Percentiles rank a stretch among this genome's conserved stretches.
phyloP scores from a whole-genome alignment of 75 land plant genomes.

The Picea glauca region DNA sequence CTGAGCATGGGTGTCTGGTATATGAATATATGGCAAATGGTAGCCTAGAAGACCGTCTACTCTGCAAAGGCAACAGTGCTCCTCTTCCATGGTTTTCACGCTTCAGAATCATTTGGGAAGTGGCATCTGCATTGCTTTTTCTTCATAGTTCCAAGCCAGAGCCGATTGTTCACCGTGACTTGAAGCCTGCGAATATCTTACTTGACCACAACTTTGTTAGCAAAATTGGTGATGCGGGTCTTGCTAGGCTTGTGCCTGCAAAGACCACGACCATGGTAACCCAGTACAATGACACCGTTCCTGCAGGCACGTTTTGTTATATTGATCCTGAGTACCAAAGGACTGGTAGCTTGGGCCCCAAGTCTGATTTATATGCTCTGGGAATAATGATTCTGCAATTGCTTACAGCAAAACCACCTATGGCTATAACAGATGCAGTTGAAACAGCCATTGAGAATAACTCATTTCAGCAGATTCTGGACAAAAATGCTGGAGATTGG shows the following conservation, averaged over 20 bases:
- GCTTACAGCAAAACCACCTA: conserved; percentile 55
- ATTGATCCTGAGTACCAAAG: conserved; percentile 84
- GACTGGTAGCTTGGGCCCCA: conserved; percentile 53
- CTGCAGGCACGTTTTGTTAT: conserved; percentile 74
- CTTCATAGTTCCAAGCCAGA: conserved; percentile 60
- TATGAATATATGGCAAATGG: conserved; percentile 51
- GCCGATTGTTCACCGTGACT: conserved; percentile 67
- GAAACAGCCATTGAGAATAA: conserved; percentile 47
- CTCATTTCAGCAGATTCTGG: conserved; percentile 32
- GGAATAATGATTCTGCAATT: conserved; percentile 68
- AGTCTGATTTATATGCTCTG: conserved; percentile 69
- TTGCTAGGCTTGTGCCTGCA: conserved; percentile 44
- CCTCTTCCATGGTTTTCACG: conserved; percentile 65
- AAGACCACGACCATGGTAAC: conserved; percentile 14
- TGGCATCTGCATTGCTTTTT: conserved; percentile 63
- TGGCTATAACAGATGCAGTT: conserved; percentile 47
- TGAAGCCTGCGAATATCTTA: conserved; percentile 77
- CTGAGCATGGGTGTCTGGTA: conserved; percentile 40
- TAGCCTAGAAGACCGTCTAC: conserved; percentile 45
- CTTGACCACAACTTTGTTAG: conserved; percentile 65
- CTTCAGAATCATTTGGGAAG: conserved; percentile 60
- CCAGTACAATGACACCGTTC: conserved; percentile 46
- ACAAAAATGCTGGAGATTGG: conserved; percentile 38
- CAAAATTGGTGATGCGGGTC: conserved; percentile 77
- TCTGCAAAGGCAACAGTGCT: conserved; percentile 22